These are phyloP conservation scores for Trichomonas vaginalis DNA, from an alignment of 208 protist species.

Conservation along the genomic window DNA sequence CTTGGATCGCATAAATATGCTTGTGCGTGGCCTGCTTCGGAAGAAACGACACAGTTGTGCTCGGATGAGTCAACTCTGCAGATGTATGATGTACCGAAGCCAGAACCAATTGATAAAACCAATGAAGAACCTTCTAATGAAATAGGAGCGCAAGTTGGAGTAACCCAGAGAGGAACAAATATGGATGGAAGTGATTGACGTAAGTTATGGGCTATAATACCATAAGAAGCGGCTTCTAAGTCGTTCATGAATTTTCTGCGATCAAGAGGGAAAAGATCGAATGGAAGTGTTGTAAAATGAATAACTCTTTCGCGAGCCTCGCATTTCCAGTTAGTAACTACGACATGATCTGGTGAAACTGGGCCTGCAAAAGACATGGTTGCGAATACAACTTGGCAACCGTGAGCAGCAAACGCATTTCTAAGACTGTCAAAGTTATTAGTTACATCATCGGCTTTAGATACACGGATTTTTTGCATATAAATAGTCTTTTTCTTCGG, in stretches of 20 bases:
- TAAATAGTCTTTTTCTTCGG: neutral
- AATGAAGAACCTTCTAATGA: neutral
- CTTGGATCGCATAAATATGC: neutral
- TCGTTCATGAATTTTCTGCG: conserved; percentile 12
- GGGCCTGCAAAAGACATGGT: neutral
- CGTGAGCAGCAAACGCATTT: neutral
- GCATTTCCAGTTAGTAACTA: conserved; percentile 2
- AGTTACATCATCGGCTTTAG: neutral
- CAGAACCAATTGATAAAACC: neutral
- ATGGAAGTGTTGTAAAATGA: neutral
- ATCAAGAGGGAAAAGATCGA: neutral
- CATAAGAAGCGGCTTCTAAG: conserved; percentile 1
- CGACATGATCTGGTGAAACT: conserved; percentile 2
- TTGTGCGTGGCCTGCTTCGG: neutral
- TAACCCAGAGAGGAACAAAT: neutral
- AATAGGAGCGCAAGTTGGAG: neutral
- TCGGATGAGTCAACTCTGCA: neutral
- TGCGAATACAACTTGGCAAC: neutral
- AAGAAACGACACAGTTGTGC: neutral
- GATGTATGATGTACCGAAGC: neutral
- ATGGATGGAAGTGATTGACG: neutral
- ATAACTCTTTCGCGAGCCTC: neutral
- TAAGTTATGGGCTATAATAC: neutral
- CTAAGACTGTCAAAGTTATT: neutral
- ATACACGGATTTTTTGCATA: neutral